Evolutionary conservation across 2,329 filamentous ascomycete species (phyloP).

Genomic region (Didymella glomerata): DNA sequence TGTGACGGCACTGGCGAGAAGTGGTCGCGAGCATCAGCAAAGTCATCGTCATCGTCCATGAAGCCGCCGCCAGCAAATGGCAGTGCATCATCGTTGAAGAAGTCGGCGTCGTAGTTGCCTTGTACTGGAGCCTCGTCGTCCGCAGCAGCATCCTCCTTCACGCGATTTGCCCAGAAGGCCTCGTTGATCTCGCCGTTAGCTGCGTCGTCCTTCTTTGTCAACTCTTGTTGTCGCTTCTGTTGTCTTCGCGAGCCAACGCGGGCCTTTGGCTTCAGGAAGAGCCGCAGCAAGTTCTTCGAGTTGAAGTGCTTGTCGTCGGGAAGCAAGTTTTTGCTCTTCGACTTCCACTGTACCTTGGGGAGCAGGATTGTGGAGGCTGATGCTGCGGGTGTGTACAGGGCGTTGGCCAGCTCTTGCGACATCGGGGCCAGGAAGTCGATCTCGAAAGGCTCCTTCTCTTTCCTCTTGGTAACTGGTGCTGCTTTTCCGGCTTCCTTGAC

Average conservation of each 20-base stretch:
- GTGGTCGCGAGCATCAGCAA: conserved; percentile 81
- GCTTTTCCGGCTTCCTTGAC: conserved; percentile 79
- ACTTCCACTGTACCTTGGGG: conserved; percentile 94
- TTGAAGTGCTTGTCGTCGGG: conserved; percentile 99
- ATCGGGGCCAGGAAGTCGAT: conserved; percentile 88
- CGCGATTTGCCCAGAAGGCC: conserved; percentile 84
- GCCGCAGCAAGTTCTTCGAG: conserved; percentile 83
- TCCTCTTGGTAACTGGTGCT: conserved; percentile 69
- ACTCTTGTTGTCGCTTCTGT: conserved; percentile 30
- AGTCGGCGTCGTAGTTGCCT: conserved; percentile 94
- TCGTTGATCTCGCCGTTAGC: conserved; percentile 87
- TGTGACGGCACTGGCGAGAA: conserved; percentile 74
- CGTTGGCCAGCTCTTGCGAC: conserved; percentile 73
- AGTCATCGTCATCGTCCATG: conserved; percentile 72
- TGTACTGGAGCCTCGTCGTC: conserved; percentile 66
- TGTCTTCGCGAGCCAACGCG: conserved; percentile 74
- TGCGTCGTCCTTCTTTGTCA: conserved; percentile 55
- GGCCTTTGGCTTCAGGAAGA: conserved; percentile 95
- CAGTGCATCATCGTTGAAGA: conserved; percentile 89
- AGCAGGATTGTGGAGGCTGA: conserved; percentile 83
- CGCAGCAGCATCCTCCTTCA: conserved; percentile 42
- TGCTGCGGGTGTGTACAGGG: conserved; percentile 81
- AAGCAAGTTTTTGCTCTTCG: conserved; percentile 88
- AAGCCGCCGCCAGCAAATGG: conserved; percentile 71
- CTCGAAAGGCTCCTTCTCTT: conserved; percentile 96